Base-by-base conservation (phyloP, 495 filamentous ascomycete species). In the Aspergillus nanangensis region DNA sequence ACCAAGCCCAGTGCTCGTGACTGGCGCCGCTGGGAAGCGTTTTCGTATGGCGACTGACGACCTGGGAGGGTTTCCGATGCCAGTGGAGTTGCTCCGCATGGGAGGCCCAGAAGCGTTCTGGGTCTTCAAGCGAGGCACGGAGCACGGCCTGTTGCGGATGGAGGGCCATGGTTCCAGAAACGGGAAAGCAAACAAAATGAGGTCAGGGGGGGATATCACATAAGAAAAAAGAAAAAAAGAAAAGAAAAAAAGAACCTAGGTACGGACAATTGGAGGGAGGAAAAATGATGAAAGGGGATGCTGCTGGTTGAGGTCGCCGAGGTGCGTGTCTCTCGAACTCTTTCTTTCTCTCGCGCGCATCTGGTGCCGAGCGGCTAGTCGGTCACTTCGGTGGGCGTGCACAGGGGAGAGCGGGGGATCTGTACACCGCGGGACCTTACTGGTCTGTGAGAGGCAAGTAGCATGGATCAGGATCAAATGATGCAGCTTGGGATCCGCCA, bases 1-100 rank as follows among this genome's bases (percentile, higher is more conserved):
- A 96, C 91, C 90, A 96, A 23, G 78, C 78, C 87, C 89, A 96
- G 56, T 84, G 67, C 20, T 69, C 62, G 52, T 85, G 75, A 22
- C 52, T 58, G 38, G 57, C 57, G 5, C 75, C 78, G 45, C 65
- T 73, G 22, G 67, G 47, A 2, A 83, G 66, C 5, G 61, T 70
- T 46, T 78, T 79, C 8, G 62, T 71, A n/a, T 55, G 58, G 8
- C 53, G 71, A 8, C 44, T 35, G 41, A 53, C 40, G 10, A 36
- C 56, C 31, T 56, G 55, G 13, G 70, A 73, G 2, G 88, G 88
- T 22, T 76, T 71, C 49, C 78, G 80, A 69, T 92, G 84, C 91
- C 91, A 96, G 59, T 86, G 71, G 8, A 96, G 70, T 13, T 85
- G 76, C 11, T 71, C 65, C 5, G 88, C 87, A 53, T 94, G 90